Percentiles rank a stretch among this genome's conserved stretches.
phyloP scores from a whole-genome alignment of 164 flowering plant species.

The Kingdonia uniflora region DNA sequence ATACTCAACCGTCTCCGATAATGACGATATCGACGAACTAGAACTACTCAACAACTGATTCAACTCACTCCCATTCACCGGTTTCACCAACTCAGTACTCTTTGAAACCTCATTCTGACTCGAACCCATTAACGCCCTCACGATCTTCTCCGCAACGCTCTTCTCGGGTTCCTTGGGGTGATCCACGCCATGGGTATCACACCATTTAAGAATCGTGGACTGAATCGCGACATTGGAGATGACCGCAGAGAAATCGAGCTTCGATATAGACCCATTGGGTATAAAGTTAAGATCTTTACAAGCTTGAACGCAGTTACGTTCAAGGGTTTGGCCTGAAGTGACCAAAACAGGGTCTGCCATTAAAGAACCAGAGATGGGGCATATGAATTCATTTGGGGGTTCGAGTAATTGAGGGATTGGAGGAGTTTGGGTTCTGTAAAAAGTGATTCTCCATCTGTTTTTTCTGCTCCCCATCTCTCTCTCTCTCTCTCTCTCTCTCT shows the following conservation, averaged over 20 bases:
- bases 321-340: constrained; percentile 82
- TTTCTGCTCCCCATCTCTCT: background rate
- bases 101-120: background rate
- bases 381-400: constrained; percentile 63
- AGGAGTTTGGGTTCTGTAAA: background rate
- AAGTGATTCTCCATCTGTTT: background rate
- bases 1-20: constrained; percentile 22
- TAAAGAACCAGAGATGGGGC: constrained; percentile 57
- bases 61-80: constrained; percentile 55
- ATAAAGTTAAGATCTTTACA: constrained; percentile 41
- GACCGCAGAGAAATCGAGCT: constrained; percentile 51
- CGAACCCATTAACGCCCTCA: constrained; percentile 24
- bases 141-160: constrained; percentile 22
- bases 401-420: background rate
- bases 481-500: too few relatives aligned
- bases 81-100: constrained; percentile 14
- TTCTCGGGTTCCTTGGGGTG: constrained; percentile 34
- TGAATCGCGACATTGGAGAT: constrained; percentile 64
- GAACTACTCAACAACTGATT: constrained; percentile 31
- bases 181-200: constrained; percentile 25
- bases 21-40: constrained; percentile 42
- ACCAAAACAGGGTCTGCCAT: constrained; percentile 91
- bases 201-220: constrained; percentile 60
- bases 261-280: constrained; percentile 39
- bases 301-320: constrained; percentile 49